Percentiles rank a stretch among this genome's conserved stretches.
phyloP scores from a whole-genome alignment of 1,284 basidiomycete species.

The Trichosporon ovoides region DNA sequence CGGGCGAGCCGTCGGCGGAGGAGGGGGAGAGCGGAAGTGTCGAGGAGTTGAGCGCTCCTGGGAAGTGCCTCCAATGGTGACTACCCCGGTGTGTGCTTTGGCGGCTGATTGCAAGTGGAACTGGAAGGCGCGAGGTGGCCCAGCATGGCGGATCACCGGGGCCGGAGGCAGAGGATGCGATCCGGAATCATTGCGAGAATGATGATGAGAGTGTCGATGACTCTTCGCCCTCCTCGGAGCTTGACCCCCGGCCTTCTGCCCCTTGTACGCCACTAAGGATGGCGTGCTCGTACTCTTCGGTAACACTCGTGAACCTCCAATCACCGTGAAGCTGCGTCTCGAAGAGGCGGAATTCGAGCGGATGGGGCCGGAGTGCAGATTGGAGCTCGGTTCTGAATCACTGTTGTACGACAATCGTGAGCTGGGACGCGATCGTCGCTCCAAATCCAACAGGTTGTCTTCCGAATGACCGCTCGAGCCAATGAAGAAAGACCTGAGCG shows the following conservation, averaged over 20 bases:
- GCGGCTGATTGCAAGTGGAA: slow-evolving; percentile 11
- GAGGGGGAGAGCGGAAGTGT: slow-evolving; percentile 5
- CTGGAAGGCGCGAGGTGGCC: slow-evolving; percentile 18
- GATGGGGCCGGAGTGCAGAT: not conserved
- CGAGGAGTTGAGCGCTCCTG: not conserved
- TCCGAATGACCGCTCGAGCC: not conserved
- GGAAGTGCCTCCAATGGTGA: slow-evolving; percentile 6
- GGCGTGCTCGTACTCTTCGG: not conserved
- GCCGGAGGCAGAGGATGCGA: not conserved
- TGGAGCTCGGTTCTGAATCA: not conserved
- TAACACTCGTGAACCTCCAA: not conserved
- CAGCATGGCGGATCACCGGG: slow-evolving; percentile 8
- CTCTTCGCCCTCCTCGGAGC: not conserved
- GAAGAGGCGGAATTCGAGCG: not conserved
- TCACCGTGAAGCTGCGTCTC: not conserved
- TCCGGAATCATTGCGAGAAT: not conserved
- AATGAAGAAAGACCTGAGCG: slow-evolving; percentile 13
- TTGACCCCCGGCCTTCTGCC: not conserved
- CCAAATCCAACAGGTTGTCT: not conserved
- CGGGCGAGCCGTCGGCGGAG: slow-evolving; percentile 3
- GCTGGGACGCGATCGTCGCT: not conserved
- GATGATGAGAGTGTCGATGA: not conserved
- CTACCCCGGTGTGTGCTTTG: not conserved
- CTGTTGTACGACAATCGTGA: not conserved
- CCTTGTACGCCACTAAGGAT: not conserved